Evolutionary conservation across 2,329 filamentous ascomycete species (phyloP), one percentile per base, ranked within the genome.

Genomic region (Diaporthe vexans): DNA sequence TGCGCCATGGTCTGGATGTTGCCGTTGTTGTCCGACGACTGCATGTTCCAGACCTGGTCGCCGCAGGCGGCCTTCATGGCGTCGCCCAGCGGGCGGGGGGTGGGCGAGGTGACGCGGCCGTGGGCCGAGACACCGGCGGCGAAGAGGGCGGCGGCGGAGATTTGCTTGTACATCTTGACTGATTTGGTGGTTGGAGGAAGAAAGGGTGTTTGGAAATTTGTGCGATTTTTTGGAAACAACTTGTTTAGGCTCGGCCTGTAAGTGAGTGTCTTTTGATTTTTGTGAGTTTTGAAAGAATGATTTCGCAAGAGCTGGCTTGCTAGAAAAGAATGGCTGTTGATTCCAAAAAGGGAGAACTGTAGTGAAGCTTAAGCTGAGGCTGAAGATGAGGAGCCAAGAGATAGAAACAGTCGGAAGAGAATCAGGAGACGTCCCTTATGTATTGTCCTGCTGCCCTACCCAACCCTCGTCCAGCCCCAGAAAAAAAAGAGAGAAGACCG

Each of bases 1-100:
- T 90, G 87, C 57, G 89, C 83, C 76, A 88, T 83, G 73, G 86
- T 86, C 81, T 91, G 89, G 76, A 91, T 82, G 81, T 91, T 91
- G 77, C 88, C 88, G 80, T 87, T 88, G 80, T 86, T 84, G 84
- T 91, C 89, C 21, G 86, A 83, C 48, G 77, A 76, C 82, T 89
- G 86, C 82, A 87, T 88, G 83, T 85, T 85, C 82, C 84, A 86
- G 78, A 89, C 85, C 81, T 90, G 88, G 76, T 86, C 79, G 72
- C 89, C 89, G 77, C 89, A 91, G 72, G 87, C 86, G 19, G 84
- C 80, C 75, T 84, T 79, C 84, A 89, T 88, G 76, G 87, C 88
- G 58, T 81, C 40, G 63, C 89, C 89, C 26, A 89, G 86, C 78
- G 85, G 81, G 78, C 89, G 87, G 63, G 86, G 82, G 33, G 79